Evolutionary conservation across 768 basidiomycete genomes (phyloP).

Genomic region (Podaxis carcinomalis): DNA sequence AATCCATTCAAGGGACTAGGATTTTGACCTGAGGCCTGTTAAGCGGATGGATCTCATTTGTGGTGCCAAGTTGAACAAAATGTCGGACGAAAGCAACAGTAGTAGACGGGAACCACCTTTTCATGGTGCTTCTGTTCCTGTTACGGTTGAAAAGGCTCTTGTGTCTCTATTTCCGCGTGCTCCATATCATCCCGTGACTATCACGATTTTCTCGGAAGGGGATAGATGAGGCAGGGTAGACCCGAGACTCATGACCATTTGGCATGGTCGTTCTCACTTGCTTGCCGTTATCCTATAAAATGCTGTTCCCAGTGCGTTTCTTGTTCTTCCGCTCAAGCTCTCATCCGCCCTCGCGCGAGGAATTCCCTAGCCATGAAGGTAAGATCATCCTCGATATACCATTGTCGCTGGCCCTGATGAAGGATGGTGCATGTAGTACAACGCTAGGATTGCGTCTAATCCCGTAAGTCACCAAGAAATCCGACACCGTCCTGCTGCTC

Average conservation of each 20-base stretch:
- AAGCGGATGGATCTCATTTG: neutral
- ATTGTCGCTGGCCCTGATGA: neutral
- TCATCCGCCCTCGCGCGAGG: neutral
- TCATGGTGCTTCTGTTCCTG: neutral
- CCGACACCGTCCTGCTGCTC: neutral
- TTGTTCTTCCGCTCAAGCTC: constrained; percentile 3
- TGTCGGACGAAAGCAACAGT: neutral
- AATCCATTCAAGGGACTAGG: neutral
- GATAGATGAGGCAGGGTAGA: constrained; percentile 2
- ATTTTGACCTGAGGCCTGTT: neutral
- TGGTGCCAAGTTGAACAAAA: neutral
- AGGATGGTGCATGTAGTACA: constrained; percentile 16
- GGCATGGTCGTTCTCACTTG: neutral
- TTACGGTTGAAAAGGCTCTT: neutral
- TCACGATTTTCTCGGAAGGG: neutral
- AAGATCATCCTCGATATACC: neutral
- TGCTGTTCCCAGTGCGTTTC: neutral
- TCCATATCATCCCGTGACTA: constrained; percentile 4
- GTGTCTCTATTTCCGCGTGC: neutral
- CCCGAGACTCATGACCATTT: neutral
- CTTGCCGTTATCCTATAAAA: constrained; percentile 5
- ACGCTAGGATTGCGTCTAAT: constrained; percentile 28
- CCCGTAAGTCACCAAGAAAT: constrained; percentile 15
- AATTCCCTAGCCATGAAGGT: constrained; percentile 12
- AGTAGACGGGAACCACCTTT: neutral